These are phyloP conservation scores for Choiromyces venosus DNA, from an alignment of 495 filamentous ascomycete genomes.

Conservation along the genomic window DNA sequence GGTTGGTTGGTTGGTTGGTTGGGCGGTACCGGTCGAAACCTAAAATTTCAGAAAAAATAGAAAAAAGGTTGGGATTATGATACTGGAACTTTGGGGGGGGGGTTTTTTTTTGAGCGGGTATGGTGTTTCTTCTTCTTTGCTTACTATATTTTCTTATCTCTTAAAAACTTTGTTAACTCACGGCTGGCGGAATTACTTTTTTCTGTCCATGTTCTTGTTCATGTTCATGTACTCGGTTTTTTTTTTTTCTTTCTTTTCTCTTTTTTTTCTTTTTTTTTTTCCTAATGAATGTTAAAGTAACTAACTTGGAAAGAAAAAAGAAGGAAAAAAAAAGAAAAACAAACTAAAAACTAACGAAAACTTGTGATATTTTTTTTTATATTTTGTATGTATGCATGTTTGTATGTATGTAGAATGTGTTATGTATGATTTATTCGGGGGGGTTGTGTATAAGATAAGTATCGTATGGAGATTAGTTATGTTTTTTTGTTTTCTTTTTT, in stretches of 20 bases:
- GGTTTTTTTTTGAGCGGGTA: neutral
- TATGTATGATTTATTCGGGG: neutral
- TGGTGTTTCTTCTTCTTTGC: neutral
- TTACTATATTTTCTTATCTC: no score
- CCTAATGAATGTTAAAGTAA: conserved; percentile 5
- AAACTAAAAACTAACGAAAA: neutral
- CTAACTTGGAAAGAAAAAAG: neutral
- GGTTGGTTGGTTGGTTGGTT: neutral
- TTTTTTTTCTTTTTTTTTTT: conserved; percentile 10
- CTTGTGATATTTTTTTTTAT: neutral
- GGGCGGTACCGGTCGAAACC: neutral
- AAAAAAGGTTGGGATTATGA: neutral
- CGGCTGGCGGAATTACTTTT: no score
- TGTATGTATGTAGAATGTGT: neutral
- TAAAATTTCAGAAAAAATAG: no score
- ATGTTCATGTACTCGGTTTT: no score
- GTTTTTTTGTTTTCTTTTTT: no score
- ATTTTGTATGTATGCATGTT: neutral
- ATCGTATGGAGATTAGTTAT: neutral
- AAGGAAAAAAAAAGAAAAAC: neutral
- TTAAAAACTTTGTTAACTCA: no score
- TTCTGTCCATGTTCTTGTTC: no score
- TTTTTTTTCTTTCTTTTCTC: no score
- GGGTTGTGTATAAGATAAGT: conserved; percentile 1
- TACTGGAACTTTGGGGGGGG: no score